A percentile compares a stretch with the other conserved stretches of the same genome.
Conservation (phyloP, 2,329 filamentous ascomycete genomes). For the Penicillium sp. region DNA sequence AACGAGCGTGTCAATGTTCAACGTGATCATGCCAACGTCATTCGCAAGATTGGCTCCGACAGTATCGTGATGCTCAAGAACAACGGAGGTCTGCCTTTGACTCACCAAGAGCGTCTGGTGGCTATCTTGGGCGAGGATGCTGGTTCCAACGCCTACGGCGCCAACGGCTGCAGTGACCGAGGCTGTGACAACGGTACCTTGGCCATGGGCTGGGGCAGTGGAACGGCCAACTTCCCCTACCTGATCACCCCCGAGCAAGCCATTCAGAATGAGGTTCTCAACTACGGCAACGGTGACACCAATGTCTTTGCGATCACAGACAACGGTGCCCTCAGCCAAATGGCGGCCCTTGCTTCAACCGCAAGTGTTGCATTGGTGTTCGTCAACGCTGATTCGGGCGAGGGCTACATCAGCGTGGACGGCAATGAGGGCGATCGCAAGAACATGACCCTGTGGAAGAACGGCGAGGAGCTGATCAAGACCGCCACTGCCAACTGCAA, state of each 20-base stretch:
- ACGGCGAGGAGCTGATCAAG: conserved; percentile 73
- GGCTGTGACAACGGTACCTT: conserved; percentile 56
- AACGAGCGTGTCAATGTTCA: conserved; percentile 84
- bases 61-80: conserved; percentile 91
- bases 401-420: conserved; percentile 78
- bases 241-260: conserved; percentile 57
- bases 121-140: conserved; percentile 80
- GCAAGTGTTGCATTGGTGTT: conserved; percentile 66
- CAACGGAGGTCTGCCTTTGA: conserved; percentile 66
- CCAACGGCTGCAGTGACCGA: conserved; percentile 72
- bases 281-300: conserved; percentile 50
- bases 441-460: conserved; percentile 84
- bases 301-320: conserved; percentile 57
- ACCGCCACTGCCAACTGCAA: conserved; percentile 70
- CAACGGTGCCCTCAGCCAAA: conserved; percentile 51
- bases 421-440: conserved; percentile 83
- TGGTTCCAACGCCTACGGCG: conserved; percentile 64
- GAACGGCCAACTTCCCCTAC: conserved; percentile 57
- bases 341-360: conserved; percentile 46
- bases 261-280: conserved; percentile 59
- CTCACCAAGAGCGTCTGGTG: conserved; percentile 64
- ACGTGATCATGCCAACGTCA: conserved; percentile 62
- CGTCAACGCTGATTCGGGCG: conserved; percentile 78
- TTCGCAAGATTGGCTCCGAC: conserved; percentile 70
- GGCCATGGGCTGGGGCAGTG: conserved; percentile 59